Evolutionary conservation across 345 rosid genomes (phyloP).

Genomic region (Eucalyptus erythrocorys): DNA sequence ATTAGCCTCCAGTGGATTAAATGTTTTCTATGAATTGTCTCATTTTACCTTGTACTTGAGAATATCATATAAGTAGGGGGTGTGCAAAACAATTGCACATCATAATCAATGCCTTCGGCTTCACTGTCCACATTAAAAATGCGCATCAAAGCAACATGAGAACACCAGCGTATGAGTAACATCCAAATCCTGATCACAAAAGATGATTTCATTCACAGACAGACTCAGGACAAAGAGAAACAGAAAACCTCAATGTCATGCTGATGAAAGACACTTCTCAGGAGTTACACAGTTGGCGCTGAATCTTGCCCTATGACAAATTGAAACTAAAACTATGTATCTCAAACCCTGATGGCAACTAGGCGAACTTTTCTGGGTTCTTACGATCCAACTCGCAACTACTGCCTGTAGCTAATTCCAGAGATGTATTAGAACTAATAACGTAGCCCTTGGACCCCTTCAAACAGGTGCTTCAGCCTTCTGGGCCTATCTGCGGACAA

Average conservation of each 20-base stretch:
- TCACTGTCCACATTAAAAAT: neutral
- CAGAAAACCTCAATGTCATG: neutral
- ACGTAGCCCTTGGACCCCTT: neutral
- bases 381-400: neutral
- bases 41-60: neutral
- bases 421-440: neutral
- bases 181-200: neutral
- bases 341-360: neutral
- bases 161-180: neutral
- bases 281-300: neutral
- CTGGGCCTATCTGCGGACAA: constrained; percentile 23
- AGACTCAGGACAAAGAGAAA: neutral
- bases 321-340: neutral
- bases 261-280: neutral
- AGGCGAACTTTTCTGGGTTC: neutral
- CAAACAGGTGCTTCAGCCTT: neutral
- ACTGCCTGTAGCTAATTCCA: neutral
- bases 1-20: neutral
- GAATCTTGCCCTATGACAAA: neutral
- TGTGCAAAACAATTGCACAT: neutral
- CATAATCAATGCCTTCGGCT: neutral
- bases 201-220: neutral
- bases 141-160: neutral
- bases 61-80: neutral
- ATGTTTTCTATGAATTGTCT: neutral